phyloP scores from a whole-genome alignment of 768 basidiomycete genomes.

The Mycena vulgaris region DNA sequence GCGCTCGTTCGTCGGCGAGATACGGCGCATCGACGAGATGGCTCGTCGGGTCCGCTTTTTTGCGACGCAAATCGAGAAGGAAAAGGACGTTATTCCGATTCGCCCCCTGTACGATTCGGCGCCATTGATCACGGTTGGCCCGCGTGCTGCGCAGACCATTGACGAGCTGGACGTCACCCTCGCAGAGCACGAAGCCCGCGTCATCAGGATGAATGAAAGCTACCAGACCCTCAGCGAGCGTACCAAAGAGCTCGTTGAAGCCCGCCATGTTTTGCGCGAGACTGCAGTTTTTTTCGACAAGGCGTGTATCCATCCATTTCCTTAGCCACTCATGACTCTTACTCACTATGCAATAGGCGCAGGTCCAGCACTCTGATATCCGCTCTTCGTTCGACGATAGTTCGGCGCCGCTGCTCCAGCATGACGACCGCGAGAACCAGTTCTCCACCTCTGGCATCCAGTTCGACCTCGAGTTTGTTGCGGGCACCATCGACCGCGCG shows the following conservation, averaged over 20 bases:
- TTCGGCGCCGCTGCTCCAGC: conserved; percentile 90
- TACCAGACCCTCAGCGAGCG: conserved; percentile 92
- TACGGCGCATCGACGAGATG: conserved; percentile 96
- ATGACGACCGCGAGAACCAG: conserved; percentile 87
- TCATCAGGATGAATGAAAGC: conserved; percentile 92
- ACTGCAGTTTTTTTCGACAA: conserved; percentile 97
- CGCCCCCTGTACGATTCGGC: conserved; percentile 90
- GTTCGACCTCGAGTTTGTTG: conserved; percentile 97
- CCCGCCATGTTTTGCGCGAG: conserved; percentile 93
- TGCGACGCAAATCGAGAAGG: conserved; percentile 85
- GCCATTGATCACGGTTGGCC: conserved; percentile 90
- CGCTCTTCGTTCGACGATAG: conserved; percentile 94
- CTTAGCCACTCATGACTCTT: neutral
- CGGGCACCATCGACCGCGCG: conserved; percentile 95
- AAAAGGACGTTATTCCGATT: conserved; percentile 86
- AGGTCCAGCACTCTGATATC: conserved; percentile 83
- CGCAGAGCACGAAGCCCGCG: conserved; percentile 86
- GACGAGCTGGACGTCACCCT: conserved; percentile 94
- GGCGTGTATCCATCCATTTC: conserved; percentile 65
- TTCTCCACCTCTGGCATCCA: conserved; percentile 65
- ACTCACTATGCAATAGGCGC: conserved; percentile 68
- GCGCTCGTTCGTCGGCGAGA: conserved; percentile 97
- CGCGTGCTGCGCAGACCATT: conserved; percentile 92
- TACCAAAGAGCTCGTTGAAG: conserved; percentile 90
- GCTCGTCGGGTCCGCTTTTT: conserved; percentile 95